Evolutionary conservation across 1,284 basidiomycete species (phyloP), one percentile per base, ranked within the genome.

Genomic region (Ceratobasidium sp.): DNA sequence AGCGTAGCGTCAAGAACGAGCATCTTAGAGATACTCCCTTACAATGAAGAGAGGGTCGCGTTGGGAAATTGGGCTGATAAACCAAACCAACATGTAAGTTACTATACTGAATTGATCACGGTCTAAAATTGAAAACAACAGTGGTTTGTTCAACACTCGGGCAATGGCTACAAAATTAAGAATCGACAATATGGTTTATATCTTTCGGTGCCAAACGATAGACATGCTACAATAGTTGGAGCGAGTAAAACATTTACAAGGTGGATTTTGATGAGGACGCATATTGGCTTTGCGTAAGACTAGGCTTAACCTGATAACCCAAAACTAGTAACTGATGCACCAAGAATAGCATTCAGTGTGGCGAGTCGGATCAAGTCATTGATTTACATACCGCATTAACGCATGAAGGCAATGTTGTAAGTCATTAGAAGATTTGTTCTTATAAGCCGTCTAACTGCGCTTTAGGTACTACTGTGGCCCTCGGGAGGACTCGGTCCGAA

Each of bases 141-240:
- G 58, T 61, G 58, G 58, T 28, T 61, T 15, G 23, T 61, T 33
- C 58, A 61, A 33, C 26, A 39, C 58, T 61, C 58, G 15, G 58
- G 58, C 6, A n/a, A 26, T 61, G 58, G 58, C 26, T 61, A 61
- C 26, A 61, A 61, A 15, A 26, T 61, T 26, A 61, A 33, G 39
- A 61, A 61, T 39, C 39, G 58, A 15, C 58, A 61, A 61, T 33
- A 61, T 15, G 58, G 58, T 33, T n/a, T 61, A 6, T 61, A 61
- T 28, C 58, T 61, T 15, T n/a, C 58, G 26, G 58, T 26, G 26
- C 33, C 58, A 10, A 61, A 26, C 58, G 33, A 39, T 15, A 39
- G 33, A 61, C 13, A 23, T 15, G 58, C 26, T 26, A 61, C 58
- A 26, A 39, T 61, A 39, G 58, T 61, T 28, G 58, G 58, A 33